phyloP scores from a whole-genome alignment of 1,284 basidiomycete species.

The Trametes sp. region DNA sequence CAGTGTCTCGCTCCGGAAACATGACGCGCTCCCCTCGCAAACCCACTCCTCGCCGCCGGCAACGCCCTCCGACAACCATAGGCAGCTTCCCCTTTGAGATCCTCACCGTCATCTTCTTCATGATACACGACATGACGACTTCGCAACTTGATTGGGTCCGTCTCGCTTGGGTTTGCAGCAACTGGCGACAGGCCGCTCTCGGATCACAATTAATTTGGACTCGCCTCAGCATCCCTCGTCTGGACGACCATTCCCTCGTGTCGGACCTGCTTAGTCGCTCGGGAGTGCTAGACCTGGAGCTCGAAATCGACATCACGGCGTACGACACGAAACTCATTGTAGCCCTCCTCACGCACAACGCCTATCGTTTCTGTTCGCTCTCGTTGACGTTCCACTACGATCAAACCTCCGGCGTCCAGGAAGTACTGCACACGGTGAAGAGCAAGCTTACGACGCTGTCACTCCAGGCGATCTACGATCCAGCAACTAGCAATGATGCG shows the following conservation, averaged over 20 bases:
- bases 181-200: conserved; percentile 6
- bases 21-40: background rate
- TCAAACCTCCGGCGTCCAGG: background rate
- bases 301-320: background rate
- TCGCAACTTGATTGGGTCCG: conserved; percentile 2
- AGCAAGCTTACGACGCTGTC: background rate
- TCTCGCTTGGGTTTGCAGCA: background rate
- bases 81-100: background rate
- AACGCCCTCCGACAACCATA: background rate
- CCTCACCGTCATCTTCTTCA: background rate
- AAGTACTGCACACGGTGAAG: background rate
- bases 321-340: background rate
- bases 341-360: background rate
- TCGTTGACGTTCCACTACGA: background rate
- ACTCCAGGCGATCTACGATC: background rate
- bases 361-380: background rate
- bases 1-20: too few relatives aligned
- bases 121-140: background rate
- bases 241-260: background rate
- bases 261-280: background rate
- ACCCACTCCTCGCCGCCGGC: too few relatives aligned
- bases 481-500: background rate
- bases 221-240: background rate
- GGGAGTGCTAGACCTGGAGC: background rate
- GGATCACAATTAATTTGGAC: background rate